Percentiles rank a stretch among this genome's conserved stretches.
Conservation (phyloP, 441 rosid genomes). For the Erysimum pusillum region DNA sequence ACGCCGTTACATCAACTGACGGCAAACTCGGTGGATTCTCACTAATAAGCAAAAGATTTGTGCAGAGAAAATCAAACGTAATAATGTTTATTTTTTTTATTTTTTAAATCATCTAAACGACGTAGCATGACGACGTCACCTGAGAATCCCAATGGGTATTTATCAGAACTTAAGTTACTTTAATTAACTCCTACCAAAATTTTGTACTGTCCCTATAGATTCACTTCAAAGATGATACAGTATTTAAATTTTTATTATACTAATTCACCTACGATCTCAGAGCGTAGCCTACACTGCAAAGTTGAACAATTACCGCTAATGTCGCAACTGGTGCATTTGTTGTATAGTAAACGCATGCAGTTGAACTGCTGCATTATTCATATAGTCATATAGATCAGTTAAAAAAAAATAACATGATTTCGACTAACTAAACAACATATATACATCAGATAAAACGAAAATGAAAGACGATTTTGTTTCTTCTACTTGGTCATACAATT, state of each 20-base stretch:
- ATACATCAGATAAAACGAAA: background rate
- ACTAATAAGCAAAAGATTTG: conserved; percentile 60
- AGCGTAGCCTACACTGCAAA: background rate
- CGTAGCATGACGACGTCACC: conserved; percentile 56
- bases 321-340: background rate
- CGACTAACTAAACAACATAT: background rate
- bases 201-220: conserved; percentile 25
- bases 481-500: background rate
- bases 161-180: conserved; percentile 29
- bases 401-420: background rate
- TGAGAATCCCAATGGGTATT: conserved; percentile 44
- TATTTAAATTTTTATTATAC: no score
- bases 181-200: conserved; percentile 29
- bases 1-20: conserved; percentile 52
- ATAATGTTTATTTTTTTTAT: conserved; percentile 7
- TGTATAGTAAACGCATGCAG: background rate
- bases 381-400: background rate
- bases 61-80: conserved; percentile 40
- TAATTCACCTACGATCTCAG: no score
- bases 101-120: conserved; percentile 17
- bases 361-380: background rate
- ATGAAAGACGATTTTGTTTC: background rate
- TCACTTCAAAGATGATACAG: background rate
- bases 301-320: background rate
- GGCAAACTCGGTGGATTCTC: conserved; percentile 49